phyloP scores from a whole-genome alignment of 495 filamentous ascomycete genomes.

The Poronia punctata region DNA sequence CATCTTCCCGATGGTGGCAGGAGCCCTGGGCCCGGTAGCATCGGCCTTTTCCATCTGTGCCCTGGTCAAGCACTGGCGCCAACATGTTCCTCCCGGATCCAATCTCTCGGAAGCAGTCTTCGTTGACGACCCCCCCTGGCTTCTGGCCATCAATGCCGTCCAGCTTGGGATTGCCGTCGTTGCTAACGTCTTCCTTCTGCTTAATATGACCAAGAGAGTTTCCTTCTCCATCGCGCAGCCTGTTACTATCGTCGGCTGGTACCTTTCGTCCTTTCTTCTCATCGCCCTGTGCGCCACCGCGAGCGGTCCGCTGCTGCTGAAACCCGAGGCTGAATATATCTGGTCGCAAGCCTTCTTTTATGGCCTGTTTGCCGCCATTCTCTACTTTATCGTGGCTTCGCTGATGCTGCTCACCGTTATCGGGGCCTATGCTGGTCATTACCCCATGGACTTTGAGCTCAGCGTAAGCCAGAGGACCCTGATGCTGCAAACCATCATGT shows the following conservation, averaged over 20 bases:
- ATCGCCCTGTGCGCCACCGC: slow-evolving; percentile 51
- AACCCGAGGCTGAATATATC: slow-evolving; percentile 45
- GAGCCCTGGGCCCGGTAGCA: slow-evolving; percentile 79
- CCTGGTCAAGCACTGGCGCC: slow-evolving; percentile 66
- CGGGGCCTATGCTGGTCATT: slow-evolving; percentile 58
- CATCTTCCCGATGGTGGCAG: slow-evolving; percentile 73
- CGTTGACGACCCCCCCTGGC: slow-evolving; percentile 65
- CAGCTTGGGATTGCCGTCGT: slow-evolving; percentile 64
- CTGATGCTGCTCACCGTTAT: slow-evolving; percentile 64
- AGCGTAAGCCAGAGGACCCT: slow-evolving; percentile 71
- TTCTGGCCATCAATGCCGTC: slow-evolving; percentile 64
- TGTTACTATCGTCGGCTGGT: slow-evolving; percentile 55
- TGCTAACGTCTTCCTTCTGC: slow-evolving; percentile 64
- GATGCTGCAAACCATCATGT: slow-evolving; percentile 81
- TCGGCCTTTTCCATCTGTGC: slow-evolving; percentile 73
- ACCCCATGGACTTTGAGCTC: slow-evolving; percentile 61
- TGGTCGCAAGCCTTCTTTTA: slow-evolving; percentile 76
- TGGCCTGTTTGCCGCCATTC: slow-evolving; percentile 62
- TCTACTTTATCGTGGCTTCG: slow-evolving; percentile 70
- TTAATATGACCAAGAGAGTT: slow-evolving; percentile 78
- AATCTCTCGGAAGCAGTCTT: slow-evolving; percentile 41
- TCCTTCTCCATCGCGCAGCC: slow-evolving; percentile 75
- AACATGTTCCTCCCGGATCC: slow-evolving; percentile 47
- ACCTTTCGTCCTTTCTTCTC: slow-evolving; percentile 60
- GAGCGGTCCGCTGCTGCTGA: slow-evolving; percentile 40